These are phyloP conservation scores for Colletotrichum acutatum DNA, from an alignment of 2,329 filamentous ascomycete species.

Conservation along the genomic window DNA sequence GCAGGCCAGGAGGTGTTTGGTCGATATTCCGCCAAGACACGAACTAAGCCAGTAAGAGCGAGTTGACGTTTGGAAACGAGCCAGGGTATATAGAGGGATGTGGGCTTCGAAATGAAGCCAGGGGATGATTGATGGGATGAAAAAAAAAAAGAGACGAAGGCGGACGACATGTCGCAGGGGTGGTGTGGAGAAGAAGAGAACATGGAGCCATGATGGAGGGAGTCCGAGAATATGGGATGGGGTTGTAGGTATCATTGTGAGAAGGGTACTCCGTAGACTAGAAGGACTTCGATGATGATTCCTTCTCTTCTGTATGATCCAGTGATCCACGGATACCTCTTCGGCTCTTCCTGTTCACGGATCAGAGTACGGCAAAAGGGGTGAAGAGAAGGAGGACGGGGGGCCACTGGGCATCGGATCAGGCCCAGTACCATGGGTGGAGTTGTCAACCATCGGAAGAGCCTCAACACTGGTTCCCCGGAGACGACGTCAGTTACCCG, in stretches of 20 bases:
- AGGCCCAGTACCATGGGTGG: conserved; percentile 23
- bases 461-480: background rate
- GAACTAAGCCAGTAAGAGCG: conserved; percentile 6
- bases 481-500: background rate
- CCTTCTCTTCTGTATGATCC: background rate
- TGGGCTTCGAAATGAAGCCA: conserved; percentile 27
- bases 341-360: background rate
- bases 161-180: background rate
- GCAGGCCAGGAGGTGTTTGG: conserved; percentile 20
- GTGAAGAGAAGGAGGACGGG: too few relatives aligned
- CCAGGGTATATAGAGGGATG: background rate
- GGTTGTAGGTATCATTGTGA: background rate
- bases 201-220: background rate
- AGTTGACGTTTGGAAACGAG: conserved; percentile 27
- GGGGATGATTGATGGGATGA: conserved; percentile 11
- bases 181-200: background rate
- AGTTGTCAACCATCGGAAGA: background rate
- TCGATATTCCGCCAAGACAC: conserved; percentile 1
- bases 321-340: too few relatives aligned
- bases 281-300: background rate
- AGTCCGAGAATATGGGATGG: background rate
- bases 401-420: conserved; percentile 2
- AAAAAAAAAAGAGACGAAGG: background rate
- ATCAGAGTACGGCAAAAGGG: background rate
- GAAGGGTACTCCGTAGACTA: background rate